Percentiles rank a stretch among this genome's conserved stretches.
Conservation (phyloP, 805 yeast species). For the Cyberlindnera xylosilytica region DNA sequence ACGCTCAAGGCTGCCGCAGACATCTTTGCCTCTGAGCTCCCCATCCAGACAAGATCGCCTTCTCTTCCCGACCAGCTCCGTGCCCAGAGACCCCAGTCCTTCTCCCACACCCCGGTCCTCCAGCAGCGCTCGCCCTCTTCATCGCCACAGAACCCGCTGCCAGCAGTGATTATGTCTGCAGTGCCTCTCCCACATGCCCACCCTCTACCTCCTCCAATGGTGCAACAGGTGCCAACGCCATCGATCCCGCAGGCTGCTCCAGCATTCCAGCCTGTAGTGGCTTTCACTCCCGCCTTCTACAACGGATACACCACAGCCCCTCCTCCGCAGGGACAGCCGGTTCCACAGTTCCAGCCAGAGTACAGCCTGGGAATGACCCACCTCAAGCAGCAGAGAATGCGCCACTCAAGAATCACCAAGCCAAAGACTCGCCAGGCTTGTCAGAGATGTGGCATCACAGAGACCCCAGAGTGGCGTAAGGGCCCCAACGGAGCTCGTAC, state of each 20-base stretch:
- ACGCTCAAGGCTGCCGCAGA: conserved; percentile 11
- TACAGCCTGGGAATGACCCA: neutral
- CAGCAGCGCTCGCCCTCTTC: neutral
- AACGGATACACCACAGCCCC: conserved; percentile 6
- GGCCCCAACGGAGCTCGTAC: conserved; percentile 79
- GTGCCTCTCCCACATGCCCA: too few relatives aligned
- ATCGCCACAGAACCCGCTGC: neutral
- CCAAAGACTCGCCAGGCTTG: conserved; percentile 25
- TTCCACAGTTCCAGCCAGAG: neutral
- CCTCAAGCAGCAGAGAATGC: neutral
- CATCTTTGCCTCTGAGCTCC: conserved; percentile 5
- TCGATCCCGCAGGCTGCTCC: neutral
- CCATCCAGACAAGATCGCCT: neutral
- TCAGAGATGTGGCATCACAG: conserved; percentile 48
- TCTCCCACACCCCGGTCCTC: neutral
- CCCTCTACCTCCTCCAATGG: neutral
- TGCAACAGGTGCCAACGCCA: neutral
- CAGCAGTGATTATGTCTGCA: too few relatives aligned
- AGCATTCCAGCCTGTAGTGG: neutral
- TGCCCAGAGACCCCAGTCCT: neutral
- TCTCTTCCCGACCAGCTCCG: neutral
- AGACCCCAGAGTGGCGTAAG: conserved; percentile 82
- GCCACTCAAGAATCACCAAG: conserved; percentile 1
- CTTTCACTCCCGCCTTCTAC: neutral
- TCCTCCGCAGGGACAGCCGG: neutral